A percentile compares a stretch with the other conserved stretches of the same genome.
Evolutionary conservation across 768 basidiomycete genomes (phyloP).

Genomic region (Tricholoma terreum): DNA sequence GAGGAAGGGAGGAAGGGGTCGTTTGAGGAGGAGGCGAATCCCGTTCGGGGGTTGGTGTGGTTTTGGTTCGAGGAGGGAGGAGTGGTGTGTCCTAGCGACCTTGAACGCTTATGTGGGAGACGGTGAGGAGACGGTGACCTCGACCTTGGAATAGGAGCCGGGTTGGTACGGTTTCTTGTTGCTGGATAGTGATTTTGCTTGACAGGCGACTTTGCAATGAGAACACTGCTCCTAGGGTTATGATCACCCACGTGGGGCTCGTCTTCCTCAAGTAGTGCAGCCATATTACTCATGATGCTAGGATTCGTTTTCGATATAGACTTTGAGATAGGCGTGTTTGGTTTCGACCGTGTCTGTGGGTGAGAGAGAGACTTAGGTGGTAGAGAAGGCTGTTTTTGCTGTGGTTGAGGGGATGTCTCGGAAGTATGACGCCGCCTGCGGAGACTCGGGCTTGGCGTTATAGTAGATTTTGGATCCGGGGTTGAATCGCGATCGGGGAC

Average conservation of each 20-base stretch:
- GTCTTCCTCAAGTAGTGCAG: constrained; percentile 51
- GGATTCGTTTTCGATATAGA: constrained; percentile 33
- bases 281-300: constrained; percentile 51
- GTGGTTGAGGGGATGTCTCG: neutral
- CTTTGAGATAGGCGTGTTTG: constrained; percentile 20
- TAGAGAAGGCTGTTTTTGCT: neutral
- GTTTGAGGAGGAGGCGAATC: constrained; percentile 22
- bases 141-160: constrained; percentile 2
- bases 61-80: constrained; percentile 9
- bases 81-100: constrained; percentile 14
- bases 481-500: constrained; percentile 25
- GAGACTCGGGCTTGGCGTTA: constrained; percentile 10
- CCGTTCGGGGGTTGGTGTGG: constrained; percentile 7
- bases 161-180: constrained; percentile 5
- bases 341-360: constrained; percentile 20
- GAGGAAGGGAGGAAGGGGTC: constrained; percentile 18
- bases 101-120: constrained; percentile 15
- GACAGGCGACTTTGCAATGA: constrained; percentile 16
- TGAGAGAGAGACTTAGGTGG: constrained; percentile 13
- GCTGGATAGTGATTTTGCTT: constrained; percentile 6
- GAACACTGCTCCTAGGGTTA: constrained; percentile 18
- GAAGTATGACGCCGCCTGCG: neutral
- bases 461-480: constrained; percentile 15
- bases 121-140: constrained; percentile 1
- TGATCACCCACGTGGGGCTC: constrained; percentile 24